Percentiles rank a stretch among this genome's conserved stretches.
Conservation (phyloP, 192 early-diverging fungal genomes). For the Mortierella claussenii region DNA sequence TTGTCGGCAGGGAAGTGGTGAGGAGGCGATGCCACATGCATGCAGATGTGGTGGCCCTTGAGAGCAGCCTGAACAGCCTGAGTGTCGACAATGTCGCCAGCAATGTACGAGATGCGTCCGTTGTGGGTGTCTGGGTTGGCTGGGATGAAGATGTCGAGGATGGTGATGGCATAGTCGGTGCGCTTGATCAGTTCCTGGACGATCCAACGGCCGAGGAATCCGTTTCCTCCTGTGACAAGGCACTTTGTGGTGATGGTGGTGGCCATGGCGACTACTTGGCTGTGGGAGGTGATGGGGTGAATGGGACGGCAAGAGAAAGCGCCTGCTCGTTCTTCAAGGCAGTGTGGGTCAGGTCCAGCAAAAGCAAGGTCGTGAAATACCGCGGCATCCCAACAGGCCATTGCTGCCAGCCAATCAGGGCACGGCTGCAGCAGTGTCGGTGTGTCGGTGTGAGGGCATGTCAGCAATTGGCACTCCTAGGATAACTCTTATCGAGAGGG, state of each 20-base stretch:
- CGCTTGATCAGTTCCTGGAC: constrained; percentile 76
- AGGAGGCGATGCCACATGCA: constrained; percentile 93
- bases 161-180: constrained; percentile 67
- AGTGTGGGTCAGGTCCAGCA: too few species aligned
- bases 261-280: neutral
- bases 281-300: neutral
- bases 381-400: too few species aligned
- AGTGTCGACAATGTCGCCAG: constrained; percentile 62
- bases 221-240: constrained; percentile 88
- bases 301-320: too few species aligned
- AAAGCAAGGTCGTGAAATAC: too few species aligned
- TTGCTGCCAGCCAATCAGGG: constrained; percentile 14
- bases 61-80: constrained; percentile 71
- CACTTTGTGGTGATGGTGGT: constrained; percentile 53
- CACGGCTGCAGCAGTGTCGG: neutral
- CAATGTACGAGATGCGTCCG: constrained; percentile 57
- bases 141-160: constrained; percentile 81
- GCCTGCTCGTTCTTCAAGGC: too few species aligned
- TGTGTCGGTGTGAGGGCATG: neutral
- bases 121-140: constrained; percentile 55
- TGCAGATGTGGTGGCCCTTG: constrained; percentile 72
- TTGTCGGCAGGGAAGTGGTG: constrained; percentile 74
- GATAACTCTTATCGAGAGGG: neutral
- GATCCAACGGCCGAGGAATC: constrained; percentile 87
- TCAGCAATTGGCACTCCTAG: neutral